Evolutionary conservation across 1,284 basidiomycete genomes (phyloP).

Genomic region (Tetrapyrgos nigripes): DNA sequence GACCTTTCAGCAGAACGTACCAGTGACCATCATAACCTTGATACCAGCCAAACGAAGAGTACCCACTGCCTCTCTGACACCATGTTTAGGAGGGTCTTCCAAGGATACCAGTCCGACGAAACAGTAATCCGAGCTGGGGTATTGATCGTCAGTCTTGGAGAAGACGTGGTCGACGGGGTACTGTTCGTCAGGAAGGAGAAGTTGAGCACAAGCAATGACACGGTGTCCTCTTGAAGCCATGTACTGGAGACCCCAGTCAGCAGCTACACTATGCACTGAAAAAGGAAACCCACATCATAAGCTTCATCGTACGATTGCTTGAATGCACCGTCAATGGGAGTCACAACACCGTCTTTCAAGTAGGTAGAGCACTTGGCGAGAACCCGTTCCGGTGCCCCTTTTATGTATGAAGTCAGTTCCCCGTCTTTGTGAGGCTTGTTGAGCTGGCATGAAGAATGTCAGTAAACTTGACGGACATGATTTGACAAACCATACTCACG

Average conservation of each 20-base stretch:
- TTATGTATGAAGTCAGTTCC: conserved; percentile 59
- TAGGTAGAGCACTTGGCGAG: conserved; percentile 67
- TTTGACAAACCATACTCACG: conserved; percentile 41
- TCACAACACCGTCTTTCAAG: conserved; percentile 53
- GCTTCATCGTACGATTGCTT: conserved; percentile 59
- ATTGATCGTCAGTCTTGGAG: conserved; percentile 59
- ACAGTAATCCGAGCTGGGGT: conserved; percentile 61
- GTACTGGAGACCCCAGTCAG: conserved; percentile 47
- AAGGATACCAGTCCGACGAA: conserved; percentile 71
- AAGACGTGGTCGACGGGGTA: conserved; percentile 57
- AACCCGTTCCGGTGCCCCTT: conserved; percentile 73
- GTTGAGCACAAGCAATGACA: conserved; percentile 72
- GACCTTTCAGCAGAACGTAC: conserved; percentile 37
- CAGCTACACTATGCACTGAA: not conserved
- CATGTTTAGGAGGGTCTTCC: conserved; percentile 75
- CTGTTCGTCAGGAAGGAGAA: conserved; percentile 52
- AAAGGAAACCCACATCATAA: conserved; percentile 53
- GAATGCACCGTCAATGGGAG: conserved; percentile 64
- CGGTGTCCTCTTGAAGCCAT: conserved; percentile 77
- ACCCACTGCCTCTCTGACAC: conserved; percentile 73
- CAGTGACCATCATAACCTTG: conserved; percentile 78
- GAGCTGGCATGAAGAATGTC: conserved; percentile 41
- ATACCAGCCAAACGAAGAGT: conserved; percentile 71
- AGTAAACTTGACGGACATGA: not conserved
- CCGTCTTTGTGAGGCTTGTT: conserved; percentile 59